Base-by-base conservation (phyloP, 2,329 filamentous ascomycete genomes). In the Chaetothyriales sp. region DNA sequence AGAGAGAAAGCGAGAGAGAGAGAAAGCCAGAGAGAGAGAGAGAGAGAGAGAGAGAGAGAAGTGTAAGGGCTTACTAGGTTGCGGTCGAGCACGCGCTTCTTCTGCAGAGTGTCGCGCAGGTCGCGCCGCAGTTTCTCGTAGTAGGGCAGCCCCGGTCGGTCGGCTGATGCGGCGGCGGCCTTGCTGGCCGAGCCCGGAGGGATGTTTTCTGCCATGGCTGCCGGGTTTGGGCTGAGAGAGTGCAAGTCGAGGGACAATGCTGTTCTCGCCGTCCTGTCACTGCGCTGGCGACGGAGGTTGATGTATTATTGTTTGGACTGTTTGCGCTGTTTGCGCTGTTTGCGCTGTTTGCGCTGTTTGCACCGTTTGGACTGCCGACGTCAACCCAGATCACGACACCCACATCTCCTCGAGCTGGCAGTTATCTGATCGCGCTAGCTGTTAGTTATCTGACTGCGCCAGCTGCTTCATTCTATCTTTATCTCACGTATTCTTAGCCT, bases 121-220 rank as follows among this genome's bases (percentile, higher is more conserved):
- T 84, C 81, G 53, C 77, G 74, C 54, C 83, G 77, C 47, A 85
- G 74, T 63, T 83, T 82, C 65, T 88, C 84, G 67, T 88, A 88
- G 69, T 84, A 87, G 18, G 82, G 81, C 49, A 74, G 60, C 22
- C 72, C 72, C 22, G 56, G 58, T 54, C 72, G 70, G 56, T 66
- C 70, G 15, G 59, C 50, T 15, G 50, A 51, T 18, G 58, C 51
- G 5, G 51, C 50, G 15, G 33, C 15, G 18, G 54, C 49, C 52
- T 60, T 53, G 55, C 51, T 43, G 55, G 56, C 55, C 49, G 62
- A 53, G 44, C 61, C 57, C 37, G 68, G 64, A 25, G 68, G 62
- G 46, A 67, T 63, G 54, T 69, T 69, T 54, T 73, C 71, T 49
- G 68, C 60, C 70, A 73, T 71, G 10, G 33, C 33, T 15, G 33